Base-by-base conservation (phyloP, 345 rosid species). In the Aegle marmelos region DNA sequence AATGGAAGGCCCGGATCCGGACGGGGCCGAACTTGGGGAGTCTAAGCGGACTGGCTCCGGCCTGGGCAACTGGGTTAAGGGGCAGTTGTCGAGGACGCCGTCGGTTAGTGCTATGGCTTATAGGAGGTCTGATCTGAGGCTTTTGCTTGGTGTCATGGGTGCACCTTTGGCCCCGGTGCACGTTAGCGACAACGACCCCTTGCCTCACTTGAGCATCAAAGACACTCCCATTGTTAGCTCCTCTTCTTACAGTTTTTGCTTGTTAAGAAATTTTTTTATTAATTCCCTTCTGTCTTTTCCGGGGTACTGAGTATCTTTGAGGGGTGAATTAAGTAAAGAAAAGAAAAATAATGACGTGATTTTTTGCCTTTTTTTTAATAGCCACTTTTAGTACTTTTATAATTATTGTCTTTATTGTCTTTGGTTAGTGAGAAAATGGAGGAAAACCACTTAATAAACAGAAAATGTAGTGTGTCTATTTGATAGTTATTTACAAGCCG, bases 1-100 rank as follows among this genome's bases (percentile, higher is more conserved):
- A 45, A 91, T 96, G 90, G 98, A 94, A 75, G 99, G 99, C 45
- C 98, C 99, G 30, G 95, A 92, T 88, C 98, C 97, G 14, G 97
- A 92, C 69, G 93, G 87, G 54, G 88, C 84, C 7, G 90, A 74
- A 58, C 27, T 79, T 1, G 87, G 88, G 63, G 95, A 89, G n/a
- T 81, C 87, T 0, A 87, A 85, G 70, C 81, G 91, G 48, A 81
- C 74, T 69, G 94, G 95, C 78, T 95, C 92, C 78, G 88, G 90
- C 54, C 21, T 92, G 61, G 94, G 99, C n/a, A 92, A 93, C 77
- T 95, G 98, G 99, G 91, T 91, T 56, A 93, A 86, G 59, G 96
- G 94, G 9, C 97, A 87, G 80, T 81, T 93, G 22, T 87, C 93
- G 39, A 86, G 91, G 82, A 80, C 95, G 31, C 91, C 97, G 0